phyloP scores from a whole-genome alignment of 768 basidiomycete species.

The Mycena alexandri region DNA sequence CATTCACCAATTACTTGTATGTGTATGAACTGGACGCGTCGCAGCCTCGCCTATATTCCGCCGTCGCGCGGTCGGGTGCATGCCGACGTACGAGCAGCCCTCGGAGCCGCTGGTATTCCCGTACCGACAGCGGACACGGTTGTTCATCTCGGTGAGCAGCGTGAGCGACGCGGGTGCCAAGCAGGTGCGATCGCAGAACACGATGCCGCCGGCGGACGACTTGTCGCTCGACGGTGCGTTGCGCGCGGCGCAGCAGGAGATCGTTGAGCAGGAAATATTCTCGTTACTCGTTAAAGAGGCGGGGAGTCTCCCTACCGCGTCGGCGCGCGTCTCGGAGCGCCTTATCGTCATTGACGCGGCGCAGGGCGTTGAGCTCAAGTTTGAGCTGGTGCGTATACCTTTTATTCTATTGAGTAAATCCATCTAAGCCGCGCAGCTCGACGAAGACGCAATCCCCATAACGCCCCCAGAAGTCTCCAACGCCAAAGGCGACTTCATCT shows the following conservation, averaged over 20 bases:
- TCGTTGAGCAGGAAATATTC: constrained; percentile 87
- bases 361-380: constrained; percentile 73
- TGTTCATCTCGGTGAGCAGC: constrained; percentile 69
- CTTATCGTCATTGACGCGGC: constrained; percentile 84
- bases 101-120: constrained; percentile 68
- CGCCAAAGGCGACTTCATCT: constrained; percentile 75
- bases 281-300: constrained; percentile 80
- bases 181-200: constrained; percentile 53
- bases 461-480: constrained; percentile 36
- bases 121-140: constrained; percentile 70
- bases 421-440: constrained; percentile 46
- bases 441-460: constrained; percentile 40
- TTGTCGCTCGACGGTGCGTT: constrained; percentile 65
- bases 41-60: constrained; percentile 75
- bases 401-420: not conserved
- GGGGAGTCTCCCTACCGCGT: constrained; percentile 79
- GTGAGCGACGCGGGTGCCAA: constrained; percentile 49
- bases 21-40: not conserved
- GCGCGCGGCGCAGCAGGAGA: constrained; percentile 73
- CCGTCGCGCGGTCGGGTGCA: constrained; percentile 76
- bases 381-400: constrained; percentile 73
- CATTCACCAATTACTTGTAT: constrained; percentile 13
- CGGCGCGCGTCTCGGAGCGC: constrained; percentile 83
- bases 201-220: constrained; percentile 45
- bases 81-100: constrained; percentile 63